Evolutionary conservation across 306 rosid species (phyloP).

Genomic region (Spatholobus suberectus): DNA sequence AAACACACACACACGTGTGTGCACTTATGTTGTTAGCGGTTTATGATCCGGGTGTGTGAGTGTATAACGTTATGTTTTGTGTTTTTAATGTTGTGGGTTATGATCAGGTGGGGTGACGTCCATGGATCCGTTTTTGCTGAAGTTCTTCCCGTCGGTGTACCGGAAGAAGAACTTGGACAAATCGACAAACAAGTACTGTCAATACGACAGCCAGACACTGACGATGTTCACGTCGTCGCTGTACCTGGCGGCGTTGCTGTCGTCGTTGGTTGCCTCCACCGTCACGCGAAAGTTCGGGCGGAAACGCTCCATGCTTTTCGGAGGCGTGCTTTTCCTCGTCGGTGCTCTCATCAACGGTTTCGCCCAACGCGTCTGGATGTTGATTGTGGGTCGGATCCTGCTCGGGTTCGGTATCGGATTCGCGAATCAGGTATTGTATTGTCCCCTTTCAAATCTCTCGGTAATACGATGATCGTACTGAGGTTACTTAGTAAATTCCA

Average conservation of each 20-base stretch:
- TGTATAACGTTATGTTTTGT: background rate
- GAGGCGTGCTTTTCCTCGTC: conserved; percentile 69
- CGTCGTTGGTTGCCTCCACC: conserved; percentile 78
- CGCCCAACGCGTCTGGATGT: conserved; percentile 70
- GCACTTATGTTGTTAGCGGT: background rate
- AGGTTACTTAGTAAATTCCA: no score
- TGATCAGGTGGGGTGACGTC: conserved; percentile 89
- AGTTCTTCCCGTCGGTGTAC: conserved; percentile 77
- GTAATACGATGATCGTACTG: no score
- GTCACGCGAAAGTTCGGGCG: conserved; percentile 80
- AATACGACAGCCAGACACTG: conserved; percentile 70
- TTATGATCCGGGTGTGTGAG: background rate
- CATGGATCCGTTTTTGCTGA: conserved; percentile 74
- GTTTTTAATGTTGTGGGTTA: background rate
- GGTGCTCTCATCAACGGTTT: conserved; percentile 84
- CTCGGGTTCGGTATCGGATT: conserved; percentile 98
- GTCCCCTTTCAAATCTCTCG: no score
- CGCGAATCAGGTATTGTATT: conserved; percentile 73
- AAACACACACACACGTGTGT: background rate
- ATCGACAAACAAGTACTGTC: conserved; percentile 72
- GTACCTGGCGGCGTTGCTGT: conserved; percentile 83
- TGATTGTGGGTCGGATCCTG: conserved; percentile 85
- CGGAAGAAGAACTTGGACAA: conserved; percentile 51
- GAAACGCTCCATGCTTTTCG: conserved; percentile 79
- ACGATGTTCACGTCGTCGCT: conserved; percentile 93